These are phyloP conservation scores for Begonia loranthoides DNA, from an alignment of 306 rosid species.

Conservation along the genomic window DNA sequence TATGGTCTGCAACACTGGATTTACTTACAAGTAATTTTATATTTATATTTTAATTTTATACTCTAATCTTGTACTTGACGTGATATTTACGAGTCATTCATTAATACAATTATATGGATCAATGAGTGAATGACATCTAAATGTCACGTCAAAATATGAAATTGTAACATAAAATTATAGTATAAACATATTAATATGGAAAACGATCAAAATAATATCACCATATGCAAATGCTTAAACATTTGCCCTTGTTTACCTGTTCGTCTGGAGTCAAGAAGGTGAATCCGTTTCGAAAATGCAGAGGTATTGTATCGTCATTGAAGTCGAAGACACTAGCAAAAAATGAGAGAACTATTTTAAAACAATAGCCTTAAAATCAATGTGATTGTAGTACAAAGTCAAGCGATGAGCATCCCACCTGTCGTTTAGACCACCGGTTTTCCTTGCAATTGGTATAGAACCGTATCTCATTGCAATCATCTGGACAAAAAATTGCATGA, in stretches of 20 bases:
- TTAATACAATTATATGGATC: too few species aligned
- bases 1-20: too few species aligned
- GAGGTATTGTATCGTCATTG: slow-evolving; percentile 64
- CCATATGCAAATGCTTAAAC: background rate
- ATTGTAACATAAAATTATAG: too few species aligned
- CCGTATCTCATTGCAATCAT: slow-evolving; percentile 99
- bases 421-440: slow-evolving; percentile 95
- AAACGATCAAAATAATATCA: too few species aligned
- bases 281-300: slow-evolving; percentile 66
- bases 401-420: slow-evolving; percentile 32
- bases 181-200: too few species aligned
- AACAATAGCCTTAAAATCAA: background rate
- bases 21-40: background rate
- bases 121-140: too few species aligned
- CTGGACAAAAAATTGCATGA: slow-evolving; percentile 19
- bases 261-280: slow-evolving; percentile 68
- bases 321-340: slow-evolving; percentile 73
- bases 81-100: too few species aligned
- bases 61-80: background rate
- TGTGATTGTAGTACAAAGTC: background rate
- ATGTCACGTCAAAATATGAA: too few species aligned
- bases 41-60: background rate
- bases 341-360: background rate
- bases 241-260: slow-evolving; percentile 31
- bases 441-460: slow-evolving; percentile 73